Base-by-base conservation (phyloP, 2,329 filamentous ascomycete species). In the Remersonia thermophila region DNA sequence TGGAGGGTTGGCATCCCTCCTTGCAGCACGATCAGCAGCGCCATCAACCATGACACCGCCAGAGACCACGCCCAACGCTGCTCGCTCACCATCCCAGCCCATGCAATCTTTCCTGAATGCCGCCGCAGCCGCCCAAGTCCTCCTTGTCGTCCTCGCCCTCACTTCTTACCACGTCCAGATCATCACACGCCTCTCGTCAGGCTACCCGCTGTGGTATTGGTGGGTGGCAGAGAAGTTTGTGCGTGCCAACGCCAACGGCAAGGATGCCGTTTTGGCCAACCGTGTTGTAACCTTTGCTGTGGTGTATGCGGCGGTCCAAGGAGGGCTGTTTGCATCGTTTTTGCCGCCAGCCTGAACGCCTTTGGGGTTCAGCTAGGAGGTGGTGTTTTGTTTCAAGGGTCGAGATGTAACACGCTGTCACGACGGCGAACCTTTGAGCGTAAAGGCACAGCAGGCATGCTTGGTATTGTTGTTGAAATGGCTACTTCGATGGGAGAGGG, bases 111-210 rank as follows among this genome's bases (percentile, higher is more conserved):
- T n/a, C 20, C 20, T 23, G 5, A 23, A 5, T 9, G 5, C 20
- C 15, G 63, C 94, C 42, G 84, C 84, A 1, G 58, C 78, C 3
- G 71, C 75, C 3, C 89, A 98, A 56, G 57, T 82, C 1, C 39
- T 87, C 3, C 65, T 98, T 13, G 78, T 80, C 2, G 42, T 73
- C 2, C 57, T 89, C 40, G 83, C 85, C 14, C 58, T 87, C 14
- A 84, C 79, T 10, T 84, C 65, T 44, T 93, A 93, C 53, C 91
- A 98, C 54, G 81, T 95, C 17, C 91, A 98, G 58, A 93, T 98
- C 47, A 80, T 96, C 50, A 93, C 81, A 30, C 75, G 91, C 16
- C 69, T 98, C 12, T 80, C 84, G 2, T 94, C 87, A 0, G 89
- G 79, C 0, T 94, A 89, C 56, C 83, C 86, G 1, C 59, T 91